These are phyloP conservation scores for Leccinum disarticulatum DNA, from an alignment of 768 basidiomycete species.

Conservation along the genomic window DNA sequence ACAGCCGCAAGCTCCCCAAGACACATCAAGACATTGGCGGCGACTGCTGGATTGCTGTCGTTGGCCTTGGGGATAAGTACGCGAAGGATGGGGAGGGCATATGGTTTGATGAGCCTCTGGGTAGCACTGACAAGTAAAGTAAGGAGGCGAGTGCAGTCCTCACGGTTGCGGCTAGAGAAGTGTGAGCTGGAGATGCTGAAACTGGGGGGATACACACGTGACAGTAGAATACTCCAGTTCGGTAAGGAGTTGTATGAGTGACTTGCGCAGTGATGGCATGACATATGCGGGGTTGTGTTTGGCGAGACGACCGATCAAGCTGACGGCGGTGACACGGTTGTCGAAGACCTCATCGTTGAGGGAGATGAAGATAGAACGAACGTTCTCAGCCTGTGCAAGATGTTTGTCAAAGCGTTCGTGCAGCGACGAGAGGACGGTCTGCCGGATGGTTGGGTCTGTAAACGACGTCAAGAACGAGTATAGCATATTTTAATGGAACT, in stretches of 20 bases:
- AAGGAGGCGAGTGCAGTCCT: slow-evolving; percentile 90
- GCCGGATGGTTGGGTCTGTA: slow-evolving; percentile 72
- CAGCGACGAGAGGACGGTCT: slow-evolving; percentile 80
- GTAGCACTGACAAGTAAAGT: slow-evolving; percentile 90
- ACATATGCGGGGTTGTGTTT: slow-evolving; percentile 98
- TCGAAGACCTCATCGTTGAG: slow-evolving; percentile 96
- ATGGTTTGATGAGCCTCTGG: slow-evolving; percentile 91
- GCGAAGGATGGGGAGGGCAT: slow-evolving; percentile 91
- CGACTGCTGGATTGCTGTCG: slow-evolving; percentile 82
- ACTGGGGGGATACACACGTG: slow-evolving; percentile 49
- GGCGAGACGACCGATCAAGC: slow-evolving; percentile 89
- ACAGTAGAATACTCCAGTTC: slow-evolving; percentile 96
- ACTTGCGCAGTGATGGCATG: slow-evolving; percentile 94
- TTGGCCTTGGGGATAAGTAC: slow-evolving; percentile 89
- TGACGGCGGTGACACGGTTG: slow-evolving; percentile 88
- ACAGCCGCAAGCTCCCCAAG: slow-evolving; percentile 92
- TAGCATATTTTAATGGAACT: not conserved
- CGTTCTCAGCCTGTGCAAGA: slow-evolving; percentile 96
- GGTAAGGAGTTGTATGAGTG: slow-evolving; percentile 92
- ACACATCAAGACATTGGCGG: slow-evolving; percentile 90
- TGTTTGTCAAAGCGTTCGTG: slow-evolving; percentile 96
- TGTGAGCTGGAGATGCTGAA: not conserved
- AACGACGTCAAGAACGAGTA: slow-evolving; percentile 8
- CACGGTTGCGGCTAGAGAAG: slow-evolving; percentile 68
- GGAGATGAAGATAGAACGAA: slow-evolving; percentile 95